Evolutionary conservation across 2,329 filamentous ascomycete genomes (phyloP), one percentile per base, ranked within the genome.

Genomic region (Chaetomiaceae sp.): DNA sequence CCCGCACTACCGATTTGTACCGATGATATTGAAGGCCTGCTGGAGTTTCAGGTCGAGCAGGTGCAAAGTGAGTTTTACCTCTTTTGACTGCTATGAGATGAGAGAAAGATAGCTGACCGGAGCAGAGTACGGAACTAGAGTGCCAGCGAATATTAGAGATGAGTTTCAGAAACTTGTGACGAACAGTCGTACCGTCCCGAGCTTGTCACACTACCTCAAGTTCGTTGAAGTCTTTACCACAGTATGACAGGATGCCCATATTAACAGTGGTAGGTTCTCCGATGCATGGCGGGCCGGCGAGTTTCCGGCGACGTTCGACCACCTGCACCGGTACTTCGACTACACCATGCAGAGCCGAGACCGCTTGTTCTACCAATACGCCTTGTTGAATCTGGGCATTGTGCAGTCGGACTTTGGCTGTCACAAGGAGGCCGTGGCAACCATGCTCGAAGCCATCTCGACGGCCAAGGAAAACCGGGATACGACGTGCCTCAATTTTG

Each of bases 341-440:
- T 96, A 96, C 69, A 94, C 91, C 1, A 90, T 95, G 82, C 87
- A 94, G 63, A 87, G 84, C 60, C 77, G 84, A 55, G 88, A 95
- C 63, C 85, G 88, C 21, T 81, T 87, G 5, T 91, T 91, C 63
- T 97, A 99, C 65, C 94, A 97, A 66, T 96, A 96, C 66, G 94
- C 94, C 0, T 74, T 97, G 13, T 84, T 99, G 65, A 96, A 96
- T 65, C 80, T 96, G 54, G 92, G 91, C 3, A 89, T 96, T 30
- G 79, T 97, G 4, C 92, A 99, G 65, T 89, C 91, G 14, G 94
- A 97, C 67, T 97, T 97, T 73, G 91, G 91, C 42, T 96, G 89
- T 66, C 86, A 90, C 67, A 81, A 83, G 36, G 91, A 97, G 70
- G 92, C 92, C 5, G 80, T 97, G n/a, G 82, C 89, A 10, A 89